These are phyloP conservation scores for Colletotrichum euphorbiae DNA, from an alignment of 2,329 filamentous ascomycete species.

Conservation along the genomic window DNA sequence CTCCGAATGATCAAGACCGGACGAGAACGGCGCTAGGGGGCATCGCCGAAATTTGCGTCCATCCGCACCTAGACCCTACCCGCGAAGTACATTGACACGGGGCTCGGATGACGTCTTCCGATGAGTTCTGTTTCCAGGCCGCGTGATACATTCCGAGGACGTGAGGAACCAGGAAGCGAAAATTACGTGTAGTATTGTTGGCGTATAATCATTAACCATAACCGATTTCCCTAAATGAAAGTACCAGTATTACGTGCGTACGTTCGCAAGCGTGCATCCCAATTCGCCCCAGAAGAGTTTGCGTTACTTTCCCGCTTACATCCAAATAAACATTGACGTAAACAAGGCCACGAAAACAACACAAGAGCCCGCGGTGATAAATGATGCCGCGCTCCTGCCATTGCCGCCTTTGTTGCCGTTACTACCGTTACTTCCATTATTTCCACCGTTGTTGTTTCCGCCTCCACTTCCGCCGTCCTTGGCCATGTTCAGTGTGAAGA, in stretches of 20 bases:
- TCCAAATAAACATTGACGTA: constrained; percentile 35
- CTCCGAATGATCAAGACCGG: too few relatives aligned
- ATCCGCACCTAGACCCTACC: too few relatives aligned
- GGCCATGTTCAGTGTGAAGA: constrained; percentile 44
- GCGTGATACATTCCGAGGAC: too few relatives aligned
- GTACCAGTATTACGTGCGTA: not conserved
- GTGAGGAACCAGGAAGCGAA: too few relatives aligned
- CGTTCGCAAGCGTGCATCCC: too few relatives aligned
- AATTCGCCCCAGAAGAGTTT: not conserved
- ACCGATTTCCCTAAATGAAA: not conserved
- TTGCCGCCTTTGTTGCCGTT: constrained; percentile 22
- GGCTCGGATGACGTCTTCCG: too few relatives aligned
- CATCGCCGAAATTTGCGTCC: too few relatives aligned
- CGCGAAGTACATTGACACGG: too few relatives aligned
- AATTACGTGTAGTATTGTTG: too few relatives aligned
- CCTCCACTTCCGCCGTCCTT: constrained; percentile 18
- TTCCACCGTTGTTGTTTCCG: not conserved
- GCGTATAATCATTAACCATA: too few relatives aligned
- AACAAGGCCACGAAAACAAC: constrained; percentile 31
- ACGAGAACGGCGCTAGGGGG: too few relatives aligned
- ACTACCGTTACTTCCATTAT: constrained; percentile 3
- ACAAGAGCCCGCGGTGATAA: constrained; percentile 21
- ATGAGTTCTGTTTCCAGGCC: too few relatives aligned
- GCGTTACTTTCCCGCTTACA: not conserved
- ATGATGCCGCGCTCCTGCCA: constrained; percentile 22